Conservation (phyloP, 257 asterid species). For the Solanum boliviense region DNA sequence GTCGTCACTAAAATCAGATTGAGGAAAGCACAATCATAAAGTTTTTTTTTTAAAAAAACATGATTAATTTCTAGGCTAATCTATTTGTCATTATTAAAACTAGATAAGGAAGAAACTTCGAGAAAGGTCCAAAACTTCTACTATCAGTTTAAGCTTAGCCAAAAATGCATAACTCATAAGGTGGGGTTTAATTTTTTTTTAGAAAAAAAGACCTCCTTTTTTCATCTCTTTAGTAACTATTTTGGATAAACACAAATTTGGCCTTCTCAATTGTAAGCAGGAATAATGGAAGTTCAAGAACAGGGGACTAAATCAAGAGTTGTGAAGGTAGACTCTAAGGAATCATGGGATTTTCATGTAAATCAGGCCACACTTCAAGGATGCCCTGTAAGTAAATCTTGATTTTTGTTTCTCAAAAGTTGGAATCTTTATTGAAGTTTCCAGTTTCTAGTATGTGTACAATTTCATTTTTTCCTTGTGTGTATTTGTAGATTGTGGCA, state of each 20-base stretch:
- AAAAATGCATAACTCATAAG: not conserved
- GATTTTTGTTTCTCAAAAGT: not conserved
- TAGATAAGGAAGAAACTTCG: not conserved
- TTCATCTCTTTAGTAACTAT: not conserved
- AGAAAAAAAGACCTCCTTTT: not conserved
- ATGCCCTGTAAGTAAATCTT: constrained; percentile 23
- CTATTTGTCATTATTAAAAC: not conserved
- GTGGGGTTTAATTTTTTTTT: not conserved
- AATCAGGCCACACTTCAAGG: constrained; percentile 28
- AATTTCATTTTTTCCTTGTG: not conserved
- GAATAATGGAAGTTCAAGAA: constrained; percentile 16
- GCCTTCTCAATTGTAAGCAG: not conserved
- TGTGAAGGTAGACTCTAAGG: constrained; percentile 20
- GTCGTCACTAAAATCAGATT: not conserved
- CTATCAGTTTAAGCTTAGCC: not conserved
- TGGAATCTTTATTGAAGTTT: not conserved
- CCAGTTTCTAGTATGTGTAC: not conserved
- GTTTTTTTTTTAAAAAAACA: no score
- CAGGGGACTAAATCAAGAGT: constrained; percentile 17
- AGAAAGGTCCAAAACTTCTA: not conserved
- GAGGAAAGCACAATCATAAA: not conserved
- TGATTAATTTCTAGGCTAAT: not conserved
- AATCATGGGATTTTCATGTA: constrained; percentile 32
- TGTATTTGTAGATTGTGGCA: constrained; percentile 12
- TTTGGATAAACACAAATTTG: not conserved